These are phyloP conservation scores for Rhodotorula taiwanensis DNA, from an alignment of 768 basidiomycete genomes.

Conservation along the genomic window DNA sequence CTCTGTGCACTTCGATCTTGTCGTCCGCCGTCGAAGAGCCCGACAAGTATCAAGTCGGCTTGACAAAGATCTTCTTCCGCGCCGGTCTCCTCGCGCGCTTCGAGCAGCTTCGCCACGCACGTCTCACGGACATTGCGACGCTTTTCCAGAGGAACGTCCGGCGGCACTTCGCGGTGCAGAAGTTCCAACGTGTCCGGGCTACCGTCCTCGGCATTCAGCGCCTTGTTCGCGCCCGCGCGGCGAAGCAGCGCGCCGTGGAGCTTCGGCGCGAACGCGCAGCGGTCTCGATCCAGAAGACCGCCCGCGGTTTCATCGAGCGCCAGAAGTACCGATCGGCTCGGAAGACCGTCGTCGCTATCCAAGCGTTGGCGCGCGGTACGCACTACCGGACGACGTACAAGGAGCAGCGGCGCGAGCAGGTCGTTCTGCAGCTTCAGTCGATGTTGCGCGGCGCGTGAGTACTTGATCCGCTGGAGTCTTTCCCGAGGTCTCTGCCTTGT, in stretches of 20 bases:
- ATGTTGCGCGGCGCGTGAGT: constrained; percentile 70
- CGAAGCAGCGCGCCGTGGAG: constrained; percentile 61
- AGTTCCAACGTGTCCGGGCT: constrained; percentile 61
- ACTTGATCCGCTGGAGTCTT: background rate
- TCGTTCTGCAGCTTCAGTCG: constrained; percentile 69
- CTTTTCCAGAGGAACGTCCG: constrained; percentile 97
- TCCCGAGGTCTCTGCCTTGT: constrained; percentile 2
- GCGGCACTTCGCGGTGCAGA: constrained; percentile 71
- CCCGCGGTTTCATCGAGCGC: constrained; percentile 67
- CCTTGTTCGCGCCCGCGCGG: constrained; percentile 86
- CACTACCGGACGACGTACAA: constrained; percentile 59
- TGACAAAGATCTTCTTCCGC: constrained; percentile 98
- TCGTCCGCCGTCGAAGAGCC: constrained; percentile 79
- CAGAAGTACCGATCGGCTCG: constrained; percentile 60
- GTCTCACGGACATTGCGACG: constrained; percentile 83
- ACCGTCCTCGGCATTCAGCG: constrained; percentile 83
- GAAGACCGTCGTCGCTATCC: constrained; percentile 62
- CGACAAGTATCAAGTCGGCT: constrained; percentile 93
- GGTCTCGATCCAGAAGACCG: constrained; percentile 63
- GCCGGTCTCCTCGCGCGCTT: constrained; percentile 97
- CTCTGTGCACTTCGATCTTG: constrained; percentile 76
- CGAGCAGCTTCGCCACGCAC: constrained; percentile 78
- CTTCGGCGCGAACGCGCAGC: constrained; percentile 71
- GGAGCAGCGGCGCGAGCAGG: constrained; percentile 55
- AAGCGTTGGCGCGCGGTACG: constrained; percentile 72